Conservation (phyloP, 768 basidiomycete genomes). For the Serendipita indica region DNA sequence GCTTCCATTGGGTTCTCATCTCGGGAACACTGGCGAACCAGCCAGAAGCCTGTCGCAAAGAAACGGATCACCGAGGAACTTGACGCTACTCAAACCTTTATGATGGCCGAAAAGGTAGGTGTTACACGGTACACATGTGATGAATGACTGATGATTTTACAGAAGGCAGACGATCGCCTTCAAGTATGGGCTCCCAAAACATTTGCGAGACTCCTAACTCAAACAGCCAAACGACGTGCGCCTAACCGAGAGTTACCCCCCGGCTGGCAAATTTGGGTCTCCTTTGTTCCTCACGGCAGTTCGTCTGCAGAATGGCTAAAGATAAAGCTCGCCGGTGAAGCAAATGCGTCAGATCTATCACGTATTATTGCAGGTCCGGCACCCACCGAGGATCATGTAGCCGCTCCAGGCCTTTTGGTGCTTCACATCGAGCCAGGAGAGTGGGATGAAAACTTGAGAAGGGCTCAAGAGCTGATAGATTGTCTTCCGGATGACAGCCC, state of each 20-base stretch:
- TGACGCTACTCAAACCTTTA: neutral
- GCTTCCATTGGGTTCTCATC: neutral
- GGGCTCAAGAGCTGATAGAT: neutral
- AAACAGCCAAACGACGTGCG: neutral
- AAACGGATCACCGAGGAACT: neutral
- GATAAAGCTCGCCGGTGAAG: neutral
- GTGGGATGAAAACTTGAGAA: neutral
- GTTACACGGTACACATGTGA: neutral
- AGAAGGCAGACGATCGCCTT: neutral
- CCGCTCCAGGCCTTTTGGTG: neutral
- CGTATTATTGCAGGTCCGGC: neutral
- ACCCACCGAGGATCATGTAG: neutral
- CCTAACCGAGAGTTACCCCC: neutral
- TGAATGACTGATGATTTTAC: neutral
- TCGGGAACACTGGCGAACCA: neutral
- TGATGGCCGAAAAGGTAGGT: slow-evolving; percentile 1
- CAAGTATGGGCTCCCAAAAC: neutral
- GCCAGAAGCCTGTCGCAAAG: neutral
- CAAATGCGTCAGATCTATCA: neutral
- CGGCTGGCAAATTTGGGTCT: neutral
- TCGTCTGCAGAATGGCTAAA: neutral
- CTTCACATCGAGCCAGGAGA: neutral
- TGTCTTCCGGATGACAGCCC: neutral
- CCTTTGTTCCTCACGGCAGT: neutral
- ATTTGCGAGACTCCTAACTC: neutral